Evolutionary conservation across 495 filamentous ascomycete species (phyloP).

Genomic region (Aspergillus sclerotiicarbonarius): DNA sequence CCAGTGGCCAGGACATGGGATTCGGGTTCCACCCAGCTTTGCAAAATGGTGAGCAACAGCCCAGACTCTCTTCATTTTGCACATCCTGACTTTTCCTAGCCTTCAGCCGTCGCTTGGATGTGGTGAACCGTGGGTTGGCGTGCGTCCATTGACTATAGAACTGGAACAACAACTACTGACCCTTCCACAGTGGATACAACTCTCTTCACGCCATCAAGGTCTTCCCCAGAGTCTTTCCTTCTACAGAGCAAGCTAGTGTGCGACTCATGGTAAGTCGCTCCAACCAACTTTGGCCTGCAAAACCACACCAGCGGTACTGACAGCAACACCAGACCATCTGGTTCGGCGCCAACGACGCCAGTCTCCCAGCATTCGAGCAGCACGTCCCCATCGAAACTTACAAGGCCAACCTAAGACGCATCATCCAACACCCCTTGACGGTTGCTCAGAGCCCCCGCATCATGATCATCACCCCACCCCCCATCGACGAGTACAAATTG

Average conservation of each 20-base stretch:
- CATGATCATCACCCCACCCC: slow-evolving; percentile 75
- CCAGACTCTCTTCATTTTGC: not conserved
- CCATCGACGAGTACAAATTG: slow-evolving; percentile 72
- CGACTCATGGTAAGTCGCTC: slow-evolving; percentile 60
- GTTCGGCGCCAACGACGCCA: slow-evolving; percentile 85
- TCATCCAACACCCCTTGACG: slow-evolving; percentile 67
- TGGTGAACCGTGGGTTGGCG: slow-evolving; percentile 66
- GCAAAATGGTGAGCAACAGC: slow-evolving; percentile 56
- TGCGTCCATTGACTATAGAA: slow-evolving; percentile 24
- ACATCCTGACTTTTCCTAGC: slow-evolving; percentile 34
- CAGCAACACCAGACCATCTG: slow-evolving; percentile 61
- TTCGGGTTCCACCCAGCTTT: slow-evolving; percentile 72
- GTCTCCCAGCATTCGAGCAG: slow-evolving; percentile 60
- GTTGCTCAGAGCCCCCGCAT: slow-evolving; percentile 68
- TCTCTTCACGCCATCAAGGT: slow-evolving; percentile 61
- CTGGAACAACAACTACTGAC: not conserved
- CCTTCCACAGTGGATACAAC: slow-evolving; percentile 59
- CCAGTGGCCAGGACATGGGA: slow-evolving; percentile 54
- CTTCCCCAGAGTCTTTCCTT: slow-evolving; percentile 57
- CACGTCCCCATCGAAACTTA: slow-evolving; percentile 72
- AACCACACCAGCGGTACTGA: slow-evolving; percentile 5
- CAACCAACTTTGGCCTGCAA: not conserved
- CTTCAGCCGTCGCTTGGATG: slow-evolving; percentile 63
- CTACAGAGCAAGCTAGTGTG: slow-evolving; percentile 54
- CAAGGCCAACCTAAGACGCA: slow-evolving; percentile 64